Conservation (phyloP, 768 basidiomycete species). For the Chalciporus pseudorubinellus region DNA sequence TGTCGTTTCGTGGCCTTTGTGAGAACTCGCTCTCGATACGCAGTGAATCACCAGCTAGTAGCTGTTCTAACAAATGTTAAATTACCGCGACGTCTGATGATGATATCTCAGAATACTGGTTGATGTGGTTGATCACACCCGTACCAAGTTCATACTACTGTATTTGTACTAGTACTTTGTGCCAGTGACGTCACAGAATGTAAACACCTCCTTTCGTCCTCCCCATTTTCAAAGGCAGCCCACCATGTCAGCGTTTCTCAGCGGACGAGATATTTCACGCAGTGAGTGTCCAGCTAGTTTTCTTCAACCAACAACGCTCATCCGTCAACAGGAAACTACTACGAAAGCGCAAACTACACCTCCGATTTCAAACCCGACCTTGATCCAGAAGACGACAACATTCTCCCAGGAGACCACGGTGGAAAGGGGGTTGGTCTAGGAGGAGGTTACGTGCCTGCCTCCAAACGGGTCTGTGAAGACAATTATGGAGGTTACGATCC, state of each 20-base stretch:
- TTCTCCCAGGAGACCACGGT: conserved; percentile 1
- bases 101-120: no score
- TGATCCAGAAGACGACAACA: neutral
- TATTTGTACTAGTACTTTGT: no score
- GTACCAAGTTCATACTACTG: no score
- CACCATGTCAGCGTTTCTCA: neutral
- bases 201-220: no score
- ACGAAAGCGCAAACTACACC: neutral
- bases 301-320: neutral
- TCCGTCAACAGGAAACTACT: conserved; percentile 1
- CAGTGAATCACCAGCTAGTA: no score
- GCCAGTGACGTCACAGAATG: no score
- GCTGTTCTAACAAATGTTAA: no score
- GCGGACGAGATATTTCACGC: neutral
- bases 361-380: neutral
- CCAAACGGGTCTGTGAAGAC: neutral
- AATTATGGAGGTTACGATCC: conserved; percentile 2
- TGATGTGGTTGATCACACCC: no score
- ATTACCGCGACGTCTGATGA: no score
- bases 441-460: neutral
- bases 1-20: no score
- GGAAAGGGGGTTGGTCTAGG: conserved; percentile 5
- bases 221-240: no score
- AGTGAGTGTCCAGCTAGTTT: neutral
- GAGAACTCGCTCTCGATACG: no score